Conservation (phyloP, 106 monocot genomes). For the Dendrobium huoshanense region DNA sequence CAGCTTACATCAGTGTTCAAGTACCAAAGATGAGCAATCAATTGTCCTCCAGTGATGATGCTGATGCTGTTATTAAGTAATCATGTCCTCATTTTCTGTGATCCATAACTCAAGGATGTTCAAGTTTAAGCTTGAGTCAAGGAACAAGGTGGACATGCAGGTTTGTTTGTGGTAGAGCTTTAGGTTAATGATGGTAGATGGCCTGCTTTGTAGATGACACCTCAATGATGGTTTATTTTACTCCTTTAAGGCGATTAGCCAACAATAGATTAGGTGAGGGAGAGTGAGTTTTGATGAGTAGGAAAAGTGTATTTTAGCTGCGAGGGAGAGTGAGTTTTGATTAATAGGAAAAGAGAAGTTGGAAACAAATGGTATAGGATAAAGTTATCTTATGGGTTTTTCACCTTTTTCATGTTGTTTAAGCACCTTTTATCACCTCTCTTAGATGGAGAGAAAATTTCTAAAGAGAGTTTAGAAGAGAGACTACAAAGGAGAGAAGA, state of each 20-base stretch:
- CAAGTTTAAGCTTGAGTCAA: not conserved
- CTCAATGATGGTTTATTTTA: not conserved
- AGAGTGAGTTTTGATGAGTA: not conserved
- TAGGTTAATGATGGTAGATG: not conserved
- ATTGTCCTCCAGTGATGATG: constrained; percentile 33
- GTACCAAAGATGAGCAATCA: constrained; percentile 39
- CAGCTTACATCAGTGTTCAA: constrained; percentile 74
- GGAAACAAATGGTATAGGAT: not conserved
- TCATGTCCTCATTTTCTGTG: constrained; percentile 3
- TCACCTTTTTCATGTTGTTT: not conserved
- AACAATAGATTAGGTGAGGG: not conserved
- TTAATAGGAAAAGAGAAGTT: not conserved
- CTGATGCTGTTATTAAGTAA: constrained; percentile 44
- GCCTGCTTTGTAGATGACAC: not conserved
- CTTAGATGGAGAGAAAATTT: not conserved
- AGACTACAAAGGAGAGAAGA: not conserved
- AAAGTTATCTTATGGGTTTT: not conserved
- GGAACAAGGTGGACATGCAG: not conserved
- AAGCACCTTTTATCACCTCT: not conserved
- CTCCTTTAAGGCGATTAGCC: not conserved
- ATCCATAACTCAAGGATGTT: not conserved
- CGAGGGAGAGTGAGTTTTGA: not conserved
- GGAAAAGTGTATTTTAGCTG: not conserved
- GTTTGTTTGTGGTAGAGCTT: not conserved
- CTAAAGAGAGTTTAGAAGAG: not conserved